Evolutionary conservation across 1,284 basidiomycete species (phyloP).

Genomic region (Apiotrichum domesticum): DNA sequence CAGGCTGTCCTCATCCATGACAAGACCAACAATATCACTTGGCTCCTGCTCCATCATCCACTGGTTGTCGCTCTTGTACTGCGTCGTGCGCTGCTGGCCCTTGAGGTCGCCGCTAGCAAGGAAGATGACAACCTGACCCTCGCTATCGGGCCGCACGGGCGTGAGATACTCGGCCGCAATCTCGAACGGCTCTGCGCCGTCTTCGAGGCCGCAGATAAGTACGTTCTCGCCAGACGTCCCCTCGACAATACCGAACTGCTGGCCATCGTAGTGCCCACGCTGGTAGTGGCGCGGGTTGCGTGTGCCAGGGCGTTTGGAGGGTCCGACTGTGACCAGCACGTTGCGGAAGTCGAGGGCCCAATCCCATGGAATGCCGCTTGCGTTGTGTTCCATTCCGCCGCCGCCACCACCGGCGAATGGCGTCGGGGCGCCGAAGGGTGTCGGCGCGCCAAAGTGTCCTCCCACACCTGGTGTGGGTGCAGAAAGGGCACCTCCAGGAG

Average conservation of each 20-base stretch:
- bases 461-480: conserved; percentile 35
- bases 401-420: conserved; percentile 8
- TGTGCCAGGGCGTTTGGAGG: conserved; percentile 24
- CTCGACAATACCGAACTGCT: conserved; percentile 31
- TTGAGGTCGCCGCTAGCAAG: conserved; percentile 27
- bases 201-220: conserved; percentile 25
- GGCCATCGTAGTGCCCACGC: conserved; percentile 32
- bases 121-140: conserved; percentile 35
- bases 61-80: conserved; percentile 30
- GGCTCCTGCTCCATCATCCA: conserved; percentile 43
- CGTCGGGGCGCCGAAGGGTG: conserved; percentile 38
- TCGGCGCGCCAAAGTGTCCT: conserved; percentile 50
- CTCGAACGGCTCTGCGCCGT: conserved; percentile 21
- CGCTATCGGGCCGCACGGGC: conserved; percentile 30
- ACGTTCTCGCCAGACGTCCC: conserved; percentile 20
- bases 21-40: conserved; percentile 26
- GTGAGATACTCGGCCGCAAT: conserved; percentile 38
- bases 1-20: conserved; percentile 30
- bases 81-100: conserved; percentile 36
- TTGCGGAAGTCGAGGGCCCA: conserved; percentile 46
- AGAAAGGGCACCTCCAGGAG: conserved; percentile 17
- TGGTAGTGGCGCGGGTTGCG: conserved; percentile 42
- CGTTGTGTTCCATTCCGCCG: not conserved
- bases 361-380: conserved; percentile 30
- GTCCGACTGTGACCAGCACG: conserved; percentile 38